Percentiles rank a stretch among this genome's conserved stretches.
These are phyloP conservation scores for Cercospora janseana DNA, from an alignment of 2,329 filamentous ascomycete species.

Conservation along the genomic window DNA sequence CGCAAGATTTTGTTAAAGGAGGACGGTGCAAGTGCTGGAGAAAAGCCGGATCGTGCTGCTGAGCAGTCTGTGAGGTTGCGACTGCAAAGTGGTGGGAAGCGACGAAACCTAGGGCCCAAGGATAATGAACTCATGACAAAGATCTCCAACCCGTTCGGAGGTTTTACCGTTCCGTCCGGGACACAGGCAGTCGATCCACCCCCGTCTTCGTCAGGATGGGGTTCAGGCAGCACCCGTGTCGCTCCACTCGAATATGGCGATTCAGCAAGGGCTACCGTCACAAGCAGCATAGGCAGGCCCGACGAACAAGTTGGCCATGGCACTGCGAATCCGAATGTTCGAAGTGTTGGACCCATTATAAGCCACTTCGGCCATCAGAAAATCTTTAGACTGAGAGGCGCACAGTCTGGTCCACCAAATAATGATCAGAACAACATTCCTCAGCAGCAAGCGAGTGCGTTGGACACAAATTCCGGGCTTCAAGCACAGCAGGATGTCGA, in stretches of 20 bases:
- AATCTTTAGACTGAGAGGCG: constrained; percentile 7
- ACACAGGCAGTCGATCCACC: not conserved
- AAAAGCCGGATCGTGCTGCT: too few relatives aligned
- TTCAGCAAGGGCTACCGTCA: not conserved
- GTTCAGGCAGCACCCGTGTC: constrained; percentile 11
- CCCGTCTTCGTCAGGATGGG: constrained; percentile 11
- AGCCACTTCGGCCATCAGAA: too few relatives aligned
- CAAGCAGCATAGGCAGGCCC: not conserved
- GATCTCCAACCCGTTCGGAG: constrained; percentile 14
- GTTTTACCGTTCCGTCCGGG: not conserved
- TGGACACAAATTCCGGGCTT: not conserved
- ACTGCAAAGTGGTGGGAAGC: not conserved
- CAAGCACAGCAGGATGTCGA: constrained; percentile 5
- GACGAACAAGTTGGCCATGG: not conserved
- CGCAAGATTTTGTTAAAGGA: too few relatives aligned
- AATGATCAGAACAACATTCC: too few relatives aligned
- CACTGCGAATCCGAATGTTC: too few relatives aligned
- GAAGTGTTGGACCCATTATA: too few relatives aligned
- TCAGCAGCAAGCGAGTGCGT: too few relatives aligned
- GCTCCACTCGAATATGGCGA: constrained; percentile 15
- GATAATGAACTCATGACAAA: constrained; percentile 1
- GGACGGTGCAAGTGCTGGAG: too few relatives aligned
- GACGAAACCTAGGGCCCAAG: not conserved
- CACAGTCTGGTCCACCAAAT: too few relatives aligned
- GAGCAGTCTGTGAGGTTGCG: too few relatives aligned